Base-by-base conservation (phyloP, 192 early-diverging fungal species). In the Radiomyces spectabilis region DNA sequence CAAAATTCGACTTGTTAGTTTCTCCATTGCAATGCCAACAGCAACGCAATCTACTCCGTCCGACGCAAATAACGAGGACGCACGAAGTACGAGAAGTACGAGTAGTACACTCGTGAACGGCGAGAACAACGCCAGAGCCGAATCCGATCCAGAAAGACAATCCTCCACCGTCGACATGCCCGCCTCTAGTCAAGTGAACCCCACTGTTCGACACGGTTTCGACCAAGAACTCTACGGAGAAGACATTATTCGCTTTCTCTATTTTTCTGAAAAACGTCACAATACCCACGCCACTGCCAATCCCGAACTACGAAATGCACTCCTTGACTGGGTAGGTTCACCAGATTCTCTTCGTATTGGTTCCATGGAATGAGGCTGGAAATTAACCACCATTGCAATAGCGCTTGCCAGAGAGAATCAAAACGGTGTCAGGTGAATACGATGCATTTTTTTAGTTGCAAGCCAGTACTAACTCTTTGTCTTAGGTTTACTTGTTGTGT, bases 401-500 rank as follows among this genome's bases (percentile, higher is more conserved):
- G 64, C 63, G 76, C 26, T 63, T 80, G 59, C 61, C 72, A 35
- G 78, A 80, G 49, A 67, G 75, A 39, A 65, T 77, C 45, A 94
- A 94, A 59, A 97, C 93, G 25, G 83, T 90, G 12, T 88, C 84
- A 4, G 64, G 64, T 58, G 55, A 58, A 38, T n/a, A 45, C 8
- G 37, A n/a, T 34, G 25, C 35, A 13, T 41, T n/a, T 16, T 37
- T 33, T 13, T n/a, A 18, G 25, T 19, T 38, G 38, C 16, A 51
- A 21, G 25, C 35, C 2, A 42, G 33, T n/a, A n/a, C n/a, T n/a
- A n/a, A n/a, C n/a, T n/a, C n/a, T n/a, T 27, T 12, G 9, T 24
- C n/a, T n/a, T 45, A 66, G 92, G 91, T 1, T 75, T 91, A 5
- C 71, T 99, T 9, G 88, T 91, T 1, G 76, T 95, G 47, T 99